Evolutionary conservation across 192 early-diverging fungal genomes (phyloP).

Genomic region (Backusella tarrabulga): DNA sequence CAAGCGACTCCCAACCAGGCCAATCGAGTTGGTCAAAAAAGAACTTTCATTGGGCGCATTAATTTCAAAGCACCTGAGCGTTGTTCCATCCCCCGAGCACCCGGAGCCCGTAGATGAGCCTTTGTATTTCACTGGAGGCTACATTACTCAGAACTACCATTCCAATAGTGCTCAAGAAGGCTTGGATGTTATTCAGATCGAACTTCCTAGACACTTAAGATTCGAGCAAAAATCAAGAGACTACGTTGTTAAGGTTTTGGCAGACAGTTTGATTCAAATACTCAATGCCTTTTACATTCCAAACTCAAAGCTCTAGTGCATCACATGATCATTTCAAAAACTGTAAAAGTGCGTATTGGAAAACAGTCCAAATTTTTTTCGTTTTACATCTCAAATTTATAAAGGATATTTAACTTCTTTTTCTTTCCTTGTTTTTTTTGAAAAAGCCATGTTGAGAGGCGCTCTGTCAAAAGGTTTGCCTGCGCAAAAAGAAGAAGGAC

Average conservation of each 20-base stretch:
- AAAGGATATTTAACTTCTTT: neutral
- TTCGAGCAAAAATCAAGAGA: neutral
- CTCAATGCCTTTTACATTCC: neutral
- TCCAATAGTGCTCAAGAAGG: neutral
- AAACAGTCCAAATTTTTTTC: neutral
- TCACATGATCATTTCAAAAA: neutral
- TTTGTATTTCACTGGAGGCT: slow-evolving; percentile 5
- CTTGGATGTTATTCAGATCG: slow-evolving; percentile 7
- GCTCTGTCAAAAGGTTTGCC: neutral
- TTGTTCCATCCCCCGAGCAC: neutral
- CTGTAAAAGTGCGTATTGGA: neutral
- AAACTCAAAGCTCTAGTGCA: neutral
- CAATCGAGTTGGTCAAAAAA: neutral
- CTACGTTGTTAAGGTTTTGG: neutral
- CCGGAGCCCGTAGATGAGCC: neutral
- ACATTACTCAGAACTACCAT: neutral
- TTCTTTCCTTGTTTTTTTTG: neutral
- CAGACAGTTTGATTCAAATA: neutral
- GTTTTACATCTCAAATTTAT: neutral
- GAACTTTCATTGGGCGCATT: neutral
- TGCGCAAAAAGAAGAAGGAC: neutral
- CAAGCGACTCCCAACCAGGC: neutral
- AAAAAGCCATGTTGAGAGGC: neutral
- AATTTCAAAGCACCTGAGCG: neutral
- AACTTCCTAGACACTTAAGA: neutral